Evolutionary conservation across 139 green algal genomes (phyloP).

Genomic region (Chlamydomonas applanata): DNA sequence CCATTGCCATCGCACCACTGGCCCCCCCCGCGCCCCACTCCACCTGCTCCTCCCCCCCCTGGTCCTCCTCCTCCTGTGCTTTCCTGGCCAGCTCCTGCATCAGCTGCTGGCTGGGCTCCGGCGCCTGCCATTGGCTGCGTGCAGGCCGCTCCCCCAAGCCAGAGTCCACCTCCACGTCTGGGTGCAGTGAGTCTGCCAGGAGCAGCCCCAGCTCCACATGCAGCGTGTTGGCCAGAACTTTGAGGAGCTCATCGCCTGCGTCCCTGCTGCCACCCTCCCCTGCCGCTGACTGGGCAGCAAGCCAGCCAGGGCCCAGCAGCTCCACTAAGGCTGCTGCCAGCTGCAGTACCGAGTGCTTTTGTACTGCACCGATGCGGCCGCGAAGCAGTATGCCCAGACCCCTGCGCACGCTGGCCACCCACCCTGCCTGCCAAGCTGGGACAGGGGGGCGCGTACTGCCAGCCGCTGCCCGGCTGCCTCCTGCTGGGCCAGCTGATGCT

Average conservation of each 20-base stretch:
- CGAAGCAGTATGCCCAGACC: no score
- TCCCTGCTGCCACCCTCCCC: not conserved
- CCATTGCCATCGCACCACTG: not conserved
- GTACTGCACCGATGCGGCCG: not conserved
- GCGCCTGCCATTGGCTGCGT: not conserved
- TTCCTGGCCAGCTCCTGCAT: constrained; percentile 6
- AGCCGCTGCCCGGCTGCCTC: no score
- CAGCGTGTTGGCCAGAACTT: constrained; percentile 41
- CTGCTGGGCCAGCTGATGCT: no score
- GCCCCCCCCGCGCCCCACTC: not conserved
- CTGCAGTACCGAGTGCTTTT: not conserved
- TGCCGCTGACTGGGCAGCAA: constrained; percentile 16
- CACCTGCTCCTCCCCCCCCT: not conserved
- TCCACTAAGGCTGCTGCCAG: constrained; percentile 45
- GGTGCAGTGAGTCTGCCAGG: constrained; percentile 44
- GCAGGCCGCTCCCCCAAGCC: not conserved
- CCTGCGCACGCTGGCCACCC: no score
- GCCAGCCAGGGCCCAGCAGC: constrained; percentile 44
- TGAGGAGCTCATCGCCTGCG: constrained; percentile 30
- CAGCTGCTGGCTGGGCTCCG: constrained; percentile 4
- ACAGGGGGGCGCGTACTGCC: no score
- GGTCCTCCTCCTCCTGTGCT: not conserved
- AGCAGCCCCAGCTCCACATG: constrained; percentile 50
- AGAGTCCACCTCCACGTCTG: constrained; percentile 2
- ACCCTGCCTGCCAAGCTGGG: no score